Evolutionary conservation across 257 asterid genomes (phyloP).

Genomic region (Voacanga thouarsii): DNA sequence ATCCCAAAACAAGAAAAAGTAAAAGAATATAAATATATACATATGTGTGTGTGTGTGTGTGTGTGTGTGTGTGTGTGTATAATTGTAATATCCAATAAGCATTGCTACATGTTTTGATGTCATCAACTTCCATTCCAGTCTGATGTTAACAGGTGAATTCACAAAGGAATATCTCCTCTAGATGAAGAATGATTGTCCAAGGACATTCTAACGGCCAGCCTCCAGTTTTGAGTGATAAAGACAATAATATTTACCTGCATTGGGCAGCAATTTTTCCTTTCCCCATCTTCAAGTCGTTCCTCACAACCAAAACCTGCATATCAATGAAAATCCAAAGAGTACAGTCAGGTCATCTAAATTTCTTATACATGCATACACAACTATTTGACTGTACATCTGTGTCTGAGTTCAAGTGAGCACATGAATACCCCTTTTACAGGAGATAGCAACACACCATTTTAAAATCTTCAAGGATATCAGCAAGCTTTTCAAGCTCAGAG

Average conservation of each 20-base stretch:
- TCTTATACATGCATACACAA: not conserved
- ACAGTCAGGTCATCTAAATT: not conserved
- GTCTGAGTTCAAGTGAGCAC: not conserved
- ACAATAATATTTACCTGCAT: slow-evolving; percentile 59
- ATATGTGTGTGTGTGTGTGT: too few relatives aligned
- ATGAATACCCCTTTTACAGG: not conserved
- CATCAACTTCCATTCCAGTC: not conserved
- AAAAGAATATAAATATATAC: not conserved
- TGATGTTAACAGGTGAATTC: not conserved
- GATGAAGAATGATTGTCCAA: not conserved
- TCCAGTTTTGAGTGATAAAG: not conserved
- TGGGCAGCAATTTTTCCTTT: slow-evolving; percentile 99
- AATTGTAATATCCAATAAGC: not conserved
- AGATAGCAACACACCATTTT: slow-evolving; percentile 59
- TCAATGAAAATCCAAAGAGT: slow-evolving; percentile 19
- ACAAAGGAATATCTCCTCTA: not conserved
- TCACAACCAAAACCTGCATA: slow-evolving; percentile 89
- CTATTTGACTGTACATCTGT: not conserved
- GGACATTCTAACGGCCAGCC: not conserved
- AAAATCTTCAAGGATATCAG: slow-evolving; percentile 83
- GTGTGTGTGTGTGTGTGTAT: too few relatives aligned
- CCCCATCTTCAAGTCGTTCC: slow-evolving; percentile 98
- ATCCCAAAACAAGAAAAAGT: not conserved
- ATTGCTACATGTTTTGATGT: not conserved
- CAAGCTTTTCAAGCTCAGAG: slow-evolving; percentile 73